Conservation (phyloP, 495 filamentous ascomycete species). For the Apodospora peruviana region DNA sequence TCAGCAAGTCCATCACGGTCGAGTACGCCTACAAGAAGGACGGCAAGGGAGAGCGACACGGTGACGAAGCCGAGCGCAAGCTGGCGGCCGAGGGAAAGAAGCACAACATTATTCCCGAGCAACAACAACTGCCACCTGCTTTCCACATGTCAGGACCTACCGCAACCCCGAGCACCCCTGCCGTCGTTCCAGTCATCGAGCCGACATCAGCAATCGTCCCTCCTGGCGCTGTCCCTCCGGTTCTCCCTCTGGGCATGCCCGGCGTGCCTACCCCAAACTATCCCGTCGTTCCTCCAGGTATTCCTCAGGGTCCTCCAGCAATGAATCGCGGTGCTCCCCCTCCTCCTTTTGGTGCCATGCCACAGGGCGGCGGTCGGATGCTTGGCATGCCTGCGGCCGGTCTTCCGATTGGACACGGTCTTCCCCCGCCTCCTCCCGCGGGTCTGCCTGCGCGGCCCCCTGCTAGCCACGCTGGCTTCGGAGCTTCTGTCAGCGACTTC, state of each 20-base stretch:
- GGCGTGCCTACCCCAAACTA: conserved; percentile 1
- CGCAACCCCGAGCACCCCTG: conserved; percentile 15
- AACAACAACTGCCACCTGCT: conserved; percentile 54
- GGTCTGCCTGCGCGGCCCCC: conserved; percentile 76
- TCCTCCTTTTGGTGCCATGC: conserved; percentile 21
- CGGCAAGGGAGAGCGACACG: conserved; percentile 93
- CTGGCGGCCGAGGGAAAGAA: conserved; percentile 89
- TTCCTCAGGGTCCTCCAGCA: conserved; percentile 22
- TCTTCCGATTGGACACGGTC: no score
- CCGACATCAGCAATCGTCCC: conserved; percentile 1
- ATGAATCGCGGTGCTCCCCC: conserved; percentile 25
- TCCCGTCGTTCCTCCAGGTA: conserved; percentile 19
- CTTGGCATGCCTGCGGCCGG: neutral
- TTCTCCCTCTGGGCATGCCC: conserved; percentile 27
- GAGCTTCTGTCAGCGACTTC: conserved; percentile 64
- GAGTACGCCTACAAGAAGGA: conserved; percentile 99
- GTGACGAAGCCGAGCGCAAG: conserved; percentile 89
- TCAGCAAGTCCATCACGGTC: conserved; percentile 92
- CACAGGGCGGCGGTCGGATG: conserved; percentile 21
- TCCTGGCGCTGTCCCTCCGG: neutral
- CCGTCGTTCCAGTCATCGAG: conserved; percentile 2
- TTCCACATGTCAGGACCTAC: conserved; percentile 37
- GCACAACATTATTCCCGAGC: conserved; percentile 78
- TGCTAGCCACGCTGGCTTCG: conserved; percentile 70
- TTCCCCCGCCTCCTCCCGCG: conserved; percentile 66